Evolutionary conservation across 257 asterid genomes (phyloP), one percentile per base, ranked within the genome.

Genomic region (Avicennia marina): DNA sequence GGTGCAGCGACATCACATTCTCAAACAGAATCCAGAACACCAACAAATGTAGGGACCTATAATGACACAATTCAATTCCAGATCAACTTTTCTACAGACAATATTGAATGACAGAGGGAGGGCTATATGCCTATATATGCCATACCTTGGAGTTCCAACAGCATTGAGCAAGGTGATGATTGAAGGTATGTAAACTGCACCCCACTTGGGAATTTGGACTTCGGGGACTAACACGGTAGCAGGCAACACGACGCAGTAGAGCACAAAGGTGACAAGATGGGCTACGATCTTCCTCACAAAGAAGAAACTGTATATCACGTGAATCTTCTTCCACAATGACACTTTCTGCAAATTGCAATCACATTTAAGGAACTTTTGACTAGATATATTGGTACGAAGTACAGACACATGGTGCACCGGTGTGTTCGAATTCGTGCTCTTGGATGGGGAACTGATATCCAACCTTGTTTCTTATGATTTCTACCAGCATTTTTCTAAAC

Each of bases 271-370:
- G 62, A 85, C 96, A 17, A 83, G 60, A 40, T 93, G 96, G 16
- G 99, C 99, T 4, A 89, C 67, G 31, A 93, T 85, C 87, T 89
- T 93, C 61, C 99, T 69, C 9, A 93, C 83, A 33, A 89, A 72
- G 86, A 93, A 89, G 88, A 93, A 93, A 65, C 99, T 93, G 81
- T 89, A 93, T 15, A 89, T 85, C 4, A 86, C 90, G 70, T 93
- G 89, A 46, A 93, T 62, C 50, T 93, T 93, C 77, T 89, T 93
- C 97, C 87, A 89, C 63, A 66, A 2, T 0, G 90, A 43, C 2
- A 93, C 99, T 80, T 89, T 93, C 99, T 89, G 91, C 78, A 78
- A 40, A 16, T 3, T 24, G 1, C 21, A 6, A 52, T 31, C 19
- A 34, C 15, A 27, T 7, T 4, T 17, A 55, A 38, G 20, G 19